Base-by-base conservation (phyloP, 257 asterid genomes). In the Fraxinus pennsylvanica region DNA sequence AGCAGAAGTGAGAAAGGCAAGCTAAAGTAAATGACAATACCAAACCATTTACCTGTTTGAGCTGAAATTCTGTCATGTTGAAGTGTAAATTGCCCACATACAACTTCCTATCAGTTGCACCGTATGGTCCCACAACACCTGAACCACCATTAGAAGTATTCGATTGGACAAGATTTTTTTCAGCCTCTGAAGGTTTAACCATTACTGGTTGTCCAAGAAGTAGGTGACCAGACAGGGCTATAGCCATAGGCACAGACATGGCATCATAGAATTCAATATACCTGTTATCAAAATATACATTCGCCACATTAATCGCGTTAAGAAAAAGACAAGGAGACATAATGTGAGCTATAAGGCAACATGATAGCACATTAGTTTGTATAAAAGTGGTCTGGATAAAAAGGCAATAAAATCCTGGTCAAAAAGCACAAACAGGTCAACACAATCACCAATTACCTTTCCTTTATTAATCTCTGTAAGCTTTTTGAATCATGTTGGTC, bases 101-200 rank as follows among this genome's bases (percentile, higher is more conserved):
- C 45, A 96, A 88, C 79, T 96, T 93, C 83, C 97, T 88, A 77
- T 96, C 97, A 27, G 94, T 92, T 74, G 95, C 98, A 80, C 97
- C 98, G 83, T 89, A 91, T 67, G 97, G 97, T 35, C 99, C 99
- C 33, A 88, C 80, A 76, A 93, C 91, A 77, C 95, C 91, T 36
- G 97, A 71, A 79, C 90, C 90, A 82, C 90, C 94, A 68, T 90
- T 88, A 61, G 94, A n/a, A 52, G 98, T 81, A 72, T 88, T 93
- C 66, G 99, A 90, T 47, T 91, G 98, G 79, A 96, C 99, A 80
- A 96, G 99, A 83, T 96, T 96, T 91, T 96, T 96, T 86, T 96
- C 99, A 38, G 99, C 99, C 86, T 96, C 99, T 1, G 99, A 96
- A 74, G 99, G 99, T 83, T 96, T 96, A 21, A 93, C 98, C 99